These are phyloP conservation scores for Penicillium crystallinum DNA, from an alignment of 495 filamentous ascomycete genomes.

Conservation along the genomic window DNA sequence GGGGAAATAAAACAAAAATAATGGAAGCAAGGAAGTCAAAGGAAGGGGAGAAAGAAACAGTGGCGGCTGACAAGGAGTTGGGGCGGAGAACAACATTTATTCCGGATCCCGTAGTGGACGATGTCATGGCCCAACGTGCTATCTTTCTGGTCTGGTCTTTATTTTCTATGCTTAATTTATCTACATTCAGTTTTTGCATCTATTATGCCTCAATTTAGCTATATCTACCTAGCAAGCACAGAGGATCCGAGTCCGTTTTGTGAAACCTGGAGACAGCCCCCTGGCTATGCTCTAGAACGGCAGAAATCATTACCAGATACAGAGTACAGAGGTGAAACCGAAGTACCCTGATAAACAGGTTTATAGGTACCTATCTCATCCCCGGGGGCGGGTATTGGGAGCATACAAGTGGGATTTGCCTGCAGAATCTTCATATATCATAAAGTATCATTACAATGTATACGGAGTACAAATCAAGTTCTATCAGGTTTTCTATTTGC, in stretches of 20 bases:
- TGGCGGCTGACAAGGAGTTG: slow-evolving; percentile 41
- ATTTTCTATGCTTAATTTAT: background rate
- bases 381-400: too few species aligned
- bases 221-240: background rate
- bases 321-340: background rate
- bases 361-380: background rate
- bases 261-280: background rate
- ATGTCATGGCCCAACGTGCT: slow-evolving; percentile 18
- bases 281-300: background rate
- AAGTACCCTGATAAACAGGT: background rate
- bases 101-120: slow-evolving; percentile 25
- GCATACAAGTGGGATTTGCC: background rate
- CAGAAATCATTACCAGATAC: slow-evolving; percentile 1
- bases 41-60: slow-evolving; percentile 21
- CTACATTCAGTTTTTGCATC: too few species aligned
- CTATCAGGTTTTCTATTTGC: background rate
- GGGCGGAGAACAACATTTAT: slow-evolving; percentile 36
- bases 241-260: background rate
- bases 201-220: background rate
- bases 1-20: background rate
- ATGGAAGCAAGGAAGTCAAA: slow-evolving; percentile 21
- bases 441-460: background rate
- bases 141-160: background rate
- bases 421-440: background rate
- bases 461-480: background rate